Evolutionary conservation across 208 protist genomes (phyloP).

Genomic region (Leishmania lainsoni): DNA sequence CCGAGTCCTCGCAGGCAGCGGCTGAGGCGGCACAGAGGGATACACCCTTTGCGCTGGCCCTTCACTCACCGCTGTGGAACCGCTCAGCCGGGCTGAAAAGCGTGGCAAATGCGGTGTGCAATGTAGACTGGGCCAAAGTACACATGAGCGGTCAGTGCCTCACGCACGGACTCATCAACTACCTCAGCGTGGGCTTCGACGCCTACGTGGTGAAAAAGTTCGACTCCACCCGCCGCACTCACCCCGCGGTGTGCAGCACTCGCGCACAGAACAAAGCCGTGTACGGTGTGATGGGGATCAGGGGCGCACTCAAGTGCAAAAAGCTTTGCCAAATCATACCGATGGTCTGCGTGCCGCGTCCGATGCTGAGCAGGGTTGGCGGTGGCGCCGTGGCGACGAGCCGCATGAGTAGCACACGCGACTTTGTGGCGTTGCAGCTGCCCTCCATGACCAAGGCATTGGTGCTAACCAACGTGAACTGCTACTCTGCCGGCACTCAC

Average conservation of each 20-base stretch:
- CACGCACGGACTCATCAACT: constrained; percentile 72
- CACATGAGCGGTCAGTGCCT: constrained; percentile 27
- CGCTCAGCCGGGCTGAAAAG: neutral
- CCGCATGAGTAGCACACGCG: neutral
- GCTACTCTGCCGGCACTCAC: constrained; percentile 68
- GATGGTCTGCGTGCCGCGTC: constrained; percentile 59
- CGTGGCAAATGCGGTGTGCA: constrained; percentile 36
- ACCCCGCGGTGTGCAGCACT: constrained; percentile 64
- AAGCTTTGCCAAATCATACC: constrained; percentile 55
- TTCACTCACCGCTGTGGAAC: constrained; percentile 5
- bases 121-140: constrained; percentile 56
- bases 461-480: constrained; percentile 80
- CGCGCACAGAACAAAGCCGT: constrained; percentile 76
- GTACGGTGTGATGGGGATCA: constrained; percentile 67
- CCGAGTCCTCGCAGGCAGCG: constrained; percentile 5
- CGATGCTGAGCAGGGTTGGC: neutral
- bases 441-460: constrained; percentile 62
- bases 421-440: constrained; percentile 47
- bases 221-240: constrained; percentile 45
- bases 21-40: neutral
- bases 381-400: neutral
- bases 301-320: constrained; percentile 42
- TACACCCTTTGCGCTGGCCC: neutral
- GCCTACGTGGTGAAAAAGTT: constrained; percentile 73
- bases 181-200: constrained; percentile 83